These are phyloP conservation scores for Chlorella sp. DNA, from an alignment of 139 green algal species.

Conservation along the genomic window DNA sequence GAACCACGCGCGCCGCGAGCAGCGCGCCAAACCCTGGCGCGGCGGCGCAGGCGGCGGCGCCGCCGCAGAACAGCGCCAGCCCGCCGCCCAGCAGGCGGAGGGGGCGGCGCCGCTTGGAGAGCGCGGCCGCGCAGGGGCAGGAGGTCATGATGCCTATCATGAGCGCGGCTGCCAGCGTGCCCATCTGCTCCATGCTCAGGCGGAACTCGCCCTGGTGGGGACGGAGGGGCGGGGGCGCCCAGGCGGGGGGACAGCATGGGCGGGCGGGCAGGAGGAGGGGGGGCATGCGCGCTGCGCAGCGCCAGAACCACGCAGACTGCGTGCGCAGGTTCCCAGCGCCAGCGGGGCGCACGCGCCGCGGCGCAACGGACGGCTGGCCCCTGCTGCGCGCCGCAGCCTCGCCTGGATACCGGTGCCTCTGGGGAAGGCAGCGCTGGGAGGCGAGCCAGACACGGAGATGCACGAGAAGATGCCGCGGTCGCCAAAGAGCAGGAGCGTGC, in stretches of 20 bases:
- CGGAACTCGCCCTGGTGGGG: conserved; percentile 15
- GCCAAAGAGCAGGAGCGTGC: conserved; percentile 3
- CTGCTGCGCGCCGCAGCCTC: background rate
- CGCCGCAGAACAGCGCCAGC: background rate
- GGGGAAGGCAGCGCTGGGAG: background rate
- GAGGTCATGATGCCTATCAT: conserved; percentile 12
- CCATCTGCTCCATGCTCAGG: background rate
- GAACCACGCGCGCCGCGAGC: background rate
- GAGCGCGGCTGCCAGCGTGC: conserved; percentile 5
- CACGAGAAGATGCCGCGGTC: background rate
- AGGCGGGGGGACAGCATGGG: background rate
- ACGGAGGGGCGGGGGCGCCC: too few relatives aligned
- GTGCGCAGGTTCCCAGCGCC: background rate
- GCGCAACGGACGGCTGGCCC: conserved; percentile 7
- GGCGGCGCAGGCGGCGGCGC: background rate
- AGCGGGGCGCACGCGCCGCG: background rate
- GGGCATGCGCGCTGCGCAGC: background rate
- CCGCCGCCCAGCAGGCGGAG: conserved; percentile 11
- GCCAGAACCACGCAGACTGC: background rate
- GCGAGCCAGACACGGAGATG: background rate
- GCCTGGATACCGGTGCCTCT: background rate
- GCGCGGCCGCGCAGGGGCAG: background rate
- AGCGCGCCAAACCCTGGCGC: conserved; percentile 7
- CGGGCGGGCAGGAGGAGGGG: background rate
- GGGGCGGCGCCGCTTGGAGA: background rate